A percentile compares a stretch with the other conserved stretches of the same genome.
Evolutionary conservation across 2,329 filamentous ascomycete species (phyloP).

Genomic region (Ceratocystis alfenasii): DNA sequence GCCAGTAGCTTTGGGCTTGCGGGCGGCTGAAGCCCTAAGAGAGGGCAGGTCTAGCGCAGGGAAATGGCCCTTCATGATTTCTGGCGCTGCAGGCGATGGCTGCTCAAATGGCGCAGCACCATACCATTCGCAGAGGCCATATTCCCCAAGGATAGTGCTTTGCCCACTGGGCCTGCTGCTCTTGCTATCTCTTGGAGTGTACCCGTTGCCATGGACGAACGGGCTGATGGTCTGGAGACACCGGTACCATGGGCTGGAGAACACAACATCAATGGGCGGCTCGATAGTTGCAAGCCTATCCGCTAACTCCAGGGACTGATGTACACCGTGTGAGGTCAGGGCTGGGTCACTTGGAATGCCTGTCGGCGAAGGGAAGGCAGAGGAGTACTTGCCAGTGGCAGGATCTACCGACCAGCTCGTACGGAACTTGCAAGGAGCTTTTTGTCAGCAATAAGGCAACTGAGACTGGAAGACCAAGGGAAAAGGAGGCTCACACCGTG

Average conservation of each 20-base stretch:
- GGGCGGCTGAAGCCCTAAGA: slow-evolving; percentile 53
- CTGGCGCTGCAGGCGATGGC: slow-evolving; percentile 57
- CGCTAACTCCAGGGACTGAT: slow-evolving; percentile 69
- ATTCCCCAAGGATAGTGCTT: slow-evolving; percentile 41
- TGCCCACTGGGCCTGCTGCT: slow-evolving; percentile 24
- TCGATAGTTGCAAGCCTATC: slow-evolving; percentile 48
- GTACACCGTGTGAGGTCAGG: slow-evolving; percentile 73
- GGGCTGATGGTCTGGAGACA: slow-evolving; percentile 76
- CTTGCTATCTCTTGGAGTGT: slow-evolving; percentile 10
- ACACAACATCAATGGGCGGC: slow-evolving; percentile 62
- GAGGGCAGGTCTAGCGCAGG: slow-evolving; percentile 48
- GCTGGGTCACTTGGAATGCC: slow-evolving; percentile 79
- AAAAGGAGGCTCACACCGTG: slow-evolving; percentile 50
- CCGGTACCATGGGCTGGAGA: slow-evolving; percentile 76
- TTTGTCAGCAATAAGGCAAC: slow-evolving; percentile 16
- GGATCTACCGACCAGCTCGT: slow-evolving; percentile 80
- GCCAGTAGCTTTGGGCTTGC: slow-evolving; percentile 41
- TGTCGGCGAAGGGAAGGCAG: slow-evolving; percentile 66
- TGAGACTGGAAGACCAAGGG: background rate
- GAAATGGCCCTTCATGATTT: slow-evolving; percentile 55
- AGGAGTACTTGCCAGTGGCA: slow-evolving; percentile 63
- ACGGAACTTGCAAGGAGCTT: slow-evolving; percentile 54
- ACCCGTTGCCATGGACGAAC: slow-evolving; percentile 43
- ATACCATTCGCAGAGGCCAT: slow-evolving; percentile 74
- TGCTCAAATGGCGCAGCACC: slow-evolving; percentile 77